phyloP scores from a whole-genome alignment of 176 grass and related monocot species.

The Aegilops umbellulata region DNA sequence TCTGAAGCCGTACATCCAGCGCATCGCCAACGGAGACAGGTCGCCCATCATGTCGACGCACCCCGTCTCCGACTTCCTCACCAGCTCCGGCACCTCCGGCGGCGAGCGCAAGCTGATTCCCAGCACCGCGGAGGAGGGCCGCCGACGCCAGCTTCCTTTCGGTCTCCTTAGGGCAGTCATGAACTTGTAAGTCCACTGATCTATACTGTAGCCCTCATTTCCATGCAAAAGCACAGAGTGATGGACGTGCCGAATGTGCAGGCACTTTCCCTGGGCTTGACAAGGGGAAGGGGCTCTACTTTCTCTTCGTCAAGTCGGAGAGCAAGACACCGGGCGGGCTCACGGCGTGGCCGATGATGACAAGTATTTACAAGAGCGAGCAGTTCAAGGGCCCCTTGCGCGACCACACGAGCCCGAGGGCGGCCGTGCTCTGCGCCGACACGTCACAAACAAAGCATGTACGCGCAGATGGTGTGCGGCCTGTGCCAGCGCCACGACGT shows the following conservation, averaged over 20 bases:
- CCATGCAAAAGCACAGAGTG: background rate
- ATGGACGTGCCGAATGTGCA: background rate
- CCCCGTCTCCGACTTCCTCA: slow-evolving; percentile 58
- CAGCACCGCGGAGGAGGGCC: slow-evolving; percentile 46
- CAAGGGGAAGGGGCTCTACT: no score
- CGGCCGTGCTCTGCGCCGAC: no score
- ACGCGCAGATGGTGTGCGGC: slow-evolving; percentile 86
- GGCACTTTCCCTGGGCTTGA: no score
- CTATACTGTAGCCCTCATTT: no score
- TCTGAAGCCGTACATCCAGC: slow-evolving; percentile 56
- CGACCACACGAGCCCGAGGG: no score
- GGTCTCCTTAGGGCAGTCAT: slow-evolving; percentile 60
- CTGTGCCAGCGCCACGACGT: slow-evolving; percentile 71
- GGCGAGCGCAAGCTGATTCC: slow-evolving; percentile 69
- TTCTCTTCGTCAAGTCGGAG: no score
- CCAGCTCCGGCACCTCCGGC: slow-evolving; percentile 54
- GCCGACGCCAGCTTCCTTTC: slow-evolving; percentile 41
- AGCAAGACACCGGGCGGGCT: no score
- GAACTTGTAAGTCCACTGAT: slow-evolving; percentile 32
- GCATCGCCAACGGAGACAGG: slow-evolving; percentile 61
- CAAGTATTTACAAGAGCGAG: no score
- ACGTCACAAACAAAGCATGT: slow-evolving; percentile 99
- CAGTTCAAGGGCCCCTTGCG: no score
- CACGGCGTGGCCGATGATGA: no score
- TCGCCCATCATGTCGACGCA: slow-evolving; percentile 54